A percentile compares a stretch with the other conserved stretches of the same genome.
Conservation (phyloP, 1,139 yeast genomes). For the Hansenula sp. region DNA sequence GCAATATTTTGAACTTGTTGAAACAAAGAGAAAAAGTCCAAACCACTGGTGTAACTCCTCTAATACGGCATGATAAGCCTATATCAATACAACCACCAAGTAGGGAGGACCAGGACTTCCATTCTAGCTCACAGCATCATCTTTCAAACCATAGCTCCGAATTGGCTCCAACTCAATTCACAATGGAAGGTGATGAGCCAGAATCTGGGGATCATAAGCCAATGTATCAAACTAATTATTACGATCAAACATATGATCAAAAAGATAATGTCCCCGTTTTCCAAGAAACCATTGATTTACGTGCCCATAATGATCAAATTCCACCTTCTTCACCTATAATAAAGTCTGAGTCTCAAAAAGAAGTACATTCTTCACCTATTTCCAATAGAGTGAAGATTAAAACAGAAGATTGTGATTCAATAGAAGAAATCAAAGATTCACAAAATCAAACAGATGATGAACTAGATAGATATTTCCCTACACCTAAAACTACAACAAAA, state of each 20-base stretch:
- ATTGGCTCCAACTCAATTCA: not conserved
- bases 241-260: not conserved
- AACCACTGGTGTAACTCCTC: not conserved
- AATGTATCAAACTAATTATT: not conserved
- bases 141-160: not conserved
- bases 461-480: constrained; percentile 8
- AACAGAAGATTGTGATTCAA: constrained; percentile 4
- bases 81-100: not conserved
- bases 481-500: constrained; percentile 16
- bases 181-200: not conserved
- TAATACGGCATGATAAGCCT: not conserved
- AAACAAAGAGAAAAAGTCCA: too few species aligned
- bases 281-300: constrained; percentile 7
- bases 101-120: too few species aligned
- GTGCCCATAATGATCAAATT: constrained; percentile 5
- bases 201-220: not conserved
- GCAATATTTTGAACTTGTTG: constrained; percentile 16
- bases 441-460: constrained; percentile 7
- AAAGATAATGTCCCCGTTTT: constrained; percentile 1
- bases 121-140: too few species aligned
- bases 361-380: constrained; percentile 2
- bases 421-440: constrained; percentile 5
- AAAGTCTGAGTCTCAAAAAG: not conserved
- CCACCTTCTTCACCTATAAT: constrained; percentile 9
- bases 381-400: not conserved